These are phyloP conservation scores for Meyerozyma guilliermondii DNA, from an alignment of 1,139 yeast genomes.

Conservation along the genomic window DNA sequence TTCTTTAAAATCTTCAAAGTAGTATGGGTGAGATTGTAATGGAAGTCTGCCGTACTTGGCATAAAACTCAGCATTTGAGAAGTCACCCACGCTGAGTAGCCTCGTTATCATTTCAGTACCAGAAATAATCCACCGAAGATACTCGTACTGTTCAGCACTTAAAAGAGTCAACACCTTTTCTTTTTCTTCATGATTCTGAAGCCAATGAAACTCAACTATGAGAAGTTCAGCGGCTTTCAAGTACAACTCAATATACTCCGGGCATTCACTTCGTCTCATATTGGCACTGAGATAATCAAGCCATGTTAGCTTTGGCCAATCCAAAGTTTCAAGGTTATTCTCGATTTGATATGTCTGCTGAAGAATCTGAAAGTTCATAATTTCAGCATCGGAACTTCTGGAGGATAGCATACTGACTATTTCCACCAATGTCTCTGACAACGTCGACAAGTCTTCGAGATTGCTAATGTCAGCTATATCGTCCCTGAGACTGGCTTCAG, in stretches of 20 bases:
- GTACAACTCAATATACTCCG: slow-evolving; percentile 23
- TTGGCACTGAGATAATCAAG: slow-evolving; percentile 26
- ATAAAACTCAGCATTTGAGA: slow-evolving; percentile 29
- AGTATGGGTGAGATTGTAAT: slow-evolving; percentile 17
- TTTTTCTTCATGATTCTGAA: background rate
- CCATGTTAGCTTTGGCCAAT: slow-evolving; percentile 40
- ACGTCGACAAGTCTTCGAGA: slow-evolving; percentile 2
- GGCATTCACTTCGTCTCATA: slow-evolving; percentile 23
- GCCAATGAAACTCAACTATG: background rate
- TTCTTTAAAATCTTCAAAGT: slow-evolving; percentile 7
- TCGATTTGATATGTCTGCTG: slow-evolving; percentile 25
- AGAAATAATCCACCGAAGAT: slow-evolving; percentile 7
- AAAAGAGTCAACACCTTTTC: background rate
- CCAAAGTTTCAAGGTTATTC: slow-evolving; percentile 22
- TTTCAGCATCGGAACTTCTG: slow-evolving; percentile 13
- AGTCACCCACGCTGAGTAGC: slow-evolving; percentile 20
- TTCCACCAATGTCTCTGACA: slow-evolving; percentile 12
- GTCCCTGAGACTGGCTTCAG: slow-evolving; percentile 27
- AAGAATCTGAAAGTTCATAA: slow-evolving; percentile 22
- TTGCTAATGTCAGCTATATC: slow-evolving; percentile 4
- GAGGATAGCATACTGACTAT: slow-evolving; percentile 9
- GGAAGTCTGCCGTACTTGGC: slow-evolving; percentile 21
- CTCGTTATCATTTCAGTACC: slow-evolving; percentile 3
- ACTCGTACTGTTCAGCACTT: slow-evolving; percentile 7
- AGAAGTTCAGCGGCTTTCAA: slow-evolving; percentile 32